These are phyloP conservation scores for Phaffia australis DNA, from an alignment of 768 basidiomycete species.

Conservation along the genomic window DNA sequence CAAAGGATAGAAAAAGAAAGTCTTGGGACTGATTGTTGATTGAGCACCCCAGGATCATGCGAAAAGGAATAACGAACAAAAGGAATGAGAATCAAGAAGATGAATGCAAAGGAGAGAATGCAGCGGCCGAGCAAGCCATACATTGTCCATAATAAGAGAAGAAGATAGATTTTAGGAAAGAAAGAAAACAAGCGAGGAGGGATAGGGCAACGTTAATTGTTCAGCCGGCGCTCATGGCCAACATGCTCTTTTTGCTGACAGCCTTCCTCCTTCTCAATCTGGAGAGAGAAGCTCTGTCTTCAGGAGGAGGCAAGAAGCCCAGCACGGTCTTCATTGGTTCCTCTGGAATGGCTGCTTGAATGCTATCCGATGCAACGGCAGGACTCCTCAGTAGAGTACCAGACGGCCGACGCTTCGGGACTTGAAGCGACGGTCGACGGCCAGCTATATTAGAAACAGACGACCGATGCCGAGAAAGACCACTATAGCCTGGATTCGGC, in stretches of 20 bases:
- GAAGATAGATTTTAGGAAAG: background rate
- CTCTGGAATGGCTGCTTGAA: conserved; percentile 16
- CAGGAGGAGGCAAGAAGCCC: conserved; percentile 45
- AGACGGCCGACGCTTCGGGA: conserved; percentile 28
- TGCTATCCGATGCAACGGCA: conserved; percentile 28
- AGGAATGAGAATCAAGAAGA: background rate
- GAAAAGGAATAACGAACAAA: conserved; percentile 1
- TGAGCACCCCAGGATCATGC: too few relatives aligned
- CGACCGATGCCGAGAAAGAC: too few relatives aligned
- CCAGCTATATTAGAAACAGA: background rate
- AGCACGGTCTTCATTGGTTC: conserved; percentile 38
- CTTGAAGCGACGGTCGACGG: conserved; percentile 10
- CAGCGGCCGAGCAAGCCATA: background rate
- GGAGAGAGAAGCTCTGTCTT: background rate
- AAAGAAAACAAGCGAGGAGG: background rate
- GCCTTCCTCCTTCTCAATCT: conserved; percentile 6
- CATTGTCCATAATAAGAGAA: background rate
- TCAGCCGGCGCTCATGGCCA: background rate
- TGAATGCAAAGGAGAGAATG: background rate
- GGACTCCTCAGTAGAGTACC: conserved; percentile 30
- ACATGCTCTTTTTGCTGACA: background rate
- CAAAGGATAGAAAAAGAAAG: too few relatives aligned
- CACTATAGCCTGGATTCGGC: conserved; percentile 27
- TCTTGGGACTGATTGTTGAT: too few relatives aligned
- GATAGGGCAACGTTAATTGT: background rate